These are phyloP conservation scores for Colletotrichum karsti DNA, from an alignment of 2,329 filamentous ascomycete genomes.

Conservation along the genomic window DNA sequence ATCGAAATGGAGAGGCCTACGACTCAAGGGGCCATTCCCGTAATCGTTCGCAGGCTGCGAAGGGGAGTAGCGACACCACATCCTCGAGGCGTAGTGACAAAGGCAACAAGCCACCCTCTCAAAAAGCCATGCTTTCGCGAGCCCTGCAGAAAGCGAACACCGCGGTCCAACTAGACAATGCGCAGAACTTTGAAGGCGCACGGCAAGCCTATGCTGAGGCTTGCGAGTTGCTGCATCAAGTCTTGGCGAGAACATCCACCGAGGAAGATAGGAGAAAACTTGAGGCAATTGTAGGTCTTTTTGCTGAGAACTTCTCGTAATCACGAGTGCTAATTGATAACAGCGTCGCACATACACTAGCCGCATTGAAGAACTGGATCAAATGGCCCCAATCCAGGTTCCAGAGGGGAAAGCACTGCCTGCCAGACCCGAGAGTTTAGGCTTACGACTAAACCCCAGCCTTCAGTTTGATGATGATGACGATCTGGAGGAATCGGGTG, in stretches of 20 bases:
- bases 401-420: conserved; percentile 80
- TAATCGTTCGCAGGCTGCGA: conserved; percentile 54
- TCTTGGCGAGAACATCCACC: conserved; percentile 83
- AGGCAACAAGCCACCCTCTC: conserved; percentile 64
- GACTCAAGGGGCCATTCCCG: conserved; percentile 50
- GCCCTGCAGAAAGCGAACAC: conserved; percentile 96
- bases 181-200: conserved; percentile 91
- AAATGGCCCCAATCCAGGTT: conserved; percentile 65
- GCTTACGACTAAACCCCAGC: conserved; percentile 47
- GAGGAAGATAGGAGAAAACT: conserved; percentile 91
- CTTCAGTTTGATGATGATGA: conserved; percentile 45
- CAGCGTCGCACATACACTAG: conserved; percentile 90
- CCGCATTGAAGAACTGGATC: conserved; percentile 86
- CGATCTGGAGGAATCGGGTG: conserved; percentile 51
- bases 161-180: conserved; percentile 94
- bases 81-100: conserved; percentile 45
- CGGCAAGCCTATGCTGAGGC: conserved; percentile 92
- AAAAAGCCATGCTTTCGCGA: conserved; percentile 97
- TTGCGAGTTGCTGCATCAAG: conserved; percentile 85
- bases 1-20: conserved; percentile 37
- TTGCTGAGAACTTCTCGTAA: neutral
- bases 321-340: conserved; percentile 5
- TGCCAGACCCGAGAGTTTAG: conserved; percentile 69
- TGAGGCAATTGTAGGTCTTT: conserved; percentile 83
- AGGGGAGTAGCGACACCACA: conserved; percentile 53